These are phyloP conservation scores for Madurella fahalii DNA, from an alignment of 2,329 filamentous ascomycete genomes.

Conservation along the genomic window DNA sequence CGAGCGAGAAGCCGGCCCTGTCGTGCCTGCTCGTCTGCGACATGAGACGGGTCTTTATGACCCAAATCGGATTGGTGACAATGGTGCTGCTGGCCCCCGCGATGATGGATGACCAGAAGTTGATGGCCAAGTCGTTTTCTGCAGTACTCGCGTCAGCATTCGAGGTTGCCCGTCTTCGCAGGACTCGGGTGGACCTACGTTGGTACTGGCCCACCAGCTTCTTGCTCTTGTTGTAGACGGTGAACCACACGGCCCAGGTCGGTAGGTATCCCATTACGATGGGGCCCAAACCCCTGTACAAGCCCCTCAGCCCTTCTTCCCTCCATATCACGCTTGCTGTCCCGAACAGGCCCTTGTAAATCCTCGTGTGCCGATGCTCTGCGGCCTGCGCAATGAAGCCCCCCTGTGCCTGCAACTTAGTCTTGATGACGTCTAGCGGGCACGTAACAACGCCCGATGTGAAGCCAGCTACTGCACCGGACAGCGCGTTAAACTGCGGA, in stretches of 20 bases:
- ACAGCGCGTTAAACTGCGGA: constrained; percentile 72
- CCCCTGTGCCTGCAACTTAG: constrained; percentile 92
- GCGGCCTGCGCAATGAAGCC: constrained; percentile 58
- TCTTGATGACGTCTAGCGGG: constrained; percentile 98
- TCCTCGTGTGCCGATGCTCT: constrained; percentile 48
- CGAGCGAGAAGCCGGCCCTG: constrained; percentile 43
- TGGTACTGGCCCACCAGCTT: constrained; percentile 64
- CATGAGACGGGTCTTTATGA: constrained; percentile 98
- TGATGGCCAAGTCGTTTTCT: constrained; percentile 75
- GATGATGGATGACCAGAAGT: constrained; percentile 83
- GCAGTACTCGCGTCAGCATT: constrained; percentile 9
- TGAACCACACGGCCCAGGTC: constrained; percentile 98
- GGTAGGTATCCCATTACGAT: constrained; percentile 95
- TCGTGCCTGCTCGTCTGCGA: constrained; percentile 63
- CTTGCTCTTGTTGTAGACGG: constrained; percentile 89
- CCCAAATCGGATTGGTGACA: constrained; percentile 97
- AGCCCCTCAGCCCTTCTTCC: constrained; percentile 81
- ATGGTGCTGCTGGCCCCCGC: constrained; percentile 91
- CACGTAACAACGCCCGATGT: constrained; percentile 93
- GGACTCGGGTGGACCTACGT: constrained; percentile 42
- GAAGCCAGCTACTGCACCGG: constrained; percentile 84
- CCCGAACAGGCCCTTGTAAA: constrained; percentile 84
- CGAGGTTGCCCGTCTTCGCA: background rate
- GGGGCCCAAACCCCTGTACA: constrained; percentile 90
- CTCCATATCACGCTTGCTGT: constrained; percentile 81